Conservation (phyloP, 148 eudicot genomes). For the Rhododendron simsii region DNA sequence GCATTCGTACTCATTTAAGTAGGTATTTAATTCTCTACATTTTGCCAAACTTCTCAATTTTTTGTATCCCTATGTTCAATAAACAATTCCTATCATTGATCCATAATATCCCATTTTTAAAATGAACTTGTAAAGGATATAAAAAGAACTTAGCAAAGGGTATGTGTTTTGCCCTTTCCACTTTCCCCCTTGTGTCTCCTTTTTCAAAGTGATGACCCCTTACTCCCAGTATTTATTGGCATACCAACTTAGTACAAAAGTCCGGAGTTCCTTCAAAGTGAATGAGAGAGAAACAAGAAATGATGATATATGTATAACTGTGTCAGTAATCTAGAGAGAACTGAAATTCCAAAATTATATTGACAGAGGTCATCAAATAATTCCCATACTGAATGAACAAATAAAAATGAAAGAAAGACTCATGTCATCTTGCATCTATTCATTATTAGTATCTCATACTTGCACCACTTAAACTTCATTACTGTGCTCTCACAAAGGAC, state of each 20-base stretch:
- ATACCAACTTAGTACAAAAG: background rate
- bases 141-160: background rate
- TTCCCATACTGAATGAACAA: background rate
- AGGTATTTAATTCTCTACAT: background rate
- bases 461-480: background rate
- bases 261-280: background rate
- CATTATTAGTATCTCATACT: background rate
- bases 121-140: background rate
- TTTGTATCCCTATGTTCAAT: background rate
- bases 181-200: background rate
- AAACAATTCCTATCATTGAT: background rate
- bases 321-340: slow-evolving; percentile 1
- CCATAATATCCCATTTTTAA: background rate
- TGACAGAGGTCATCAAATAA: background rate
- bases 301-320: background rate
- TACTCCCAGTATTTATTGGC: background rate
- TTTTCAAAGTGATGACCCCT: background rate
- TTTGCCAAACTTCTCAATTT: background rate
- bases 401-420: background rate
- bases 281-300: background rate
- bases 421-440: background rate
- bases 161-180: background rate
- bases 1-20: background rate
- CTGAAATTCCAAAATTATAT: background rate
- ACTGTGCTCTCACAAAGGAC: background rate